Percentiles rank a stretch among this genome's conserved stretches.
Evolutionary conservation across 2,329 filamentous ascomycete genomes (phyloP).

Genomic region (Trichoderma sp.): DNA sequence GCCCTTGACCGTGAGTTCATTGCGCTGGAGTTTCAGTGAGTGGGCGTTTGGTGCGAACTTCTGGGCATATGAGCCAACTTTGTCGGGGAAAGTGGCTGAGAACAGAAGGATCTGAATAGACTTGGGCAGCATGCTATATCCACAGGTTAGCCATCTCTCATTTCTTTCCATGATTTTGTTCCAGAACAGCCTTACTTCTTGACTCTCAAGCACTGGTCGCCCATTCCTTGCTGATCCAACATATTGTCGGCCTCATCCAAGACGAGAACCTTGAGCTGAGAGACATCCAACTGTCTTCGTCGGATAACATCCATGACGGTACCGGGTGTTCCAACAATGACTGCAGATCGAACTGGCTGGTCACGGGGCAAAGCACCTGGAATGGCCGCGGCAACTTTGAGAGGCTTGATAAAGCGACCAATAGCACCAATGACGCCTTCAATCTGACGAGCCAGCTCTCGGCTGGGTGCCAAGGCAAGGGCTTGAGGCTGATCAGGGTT

Average conservation of each 20-base stretch:
- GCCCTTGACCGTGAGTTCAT: slow-evolving; percentile 91
- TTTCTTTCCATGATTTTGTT: neutral
- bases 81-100: slow-evolving; percentile 86
- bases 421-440: slow-evolving; percentile 79
- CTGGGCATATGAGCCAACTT: slow-evolving; percentile 79
- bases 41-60: slow-evolving; percentile 85
- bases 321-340: slow-evolving; percentile 91
- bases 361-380: slow-evolving; percentile 71
- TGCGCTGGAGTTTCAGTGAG: slow-evolving; percentile 79
- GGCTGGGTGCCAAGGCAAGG: slow-evolving; percentile 83
- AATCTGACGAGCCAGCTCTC: slow-evolving; percentile 93
- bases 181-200: slow-evolving; percentile 57
- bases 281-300: slow-evolving; percentile 68
- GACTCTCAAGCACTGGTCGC: slow-evolving; percentile 90
- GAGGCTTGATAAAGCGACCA: slow-evolving; percentile 74
- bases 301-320: slow-evolving; percentile 87
- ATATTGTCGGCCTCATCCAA: slow-evolving; percentile 99
- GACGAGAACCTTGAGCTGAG: slow-evolving; percentile 75
- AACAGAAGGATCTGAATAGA: slow-evolving; percentile 87
- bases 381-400: slow-evolving; percentile 78
- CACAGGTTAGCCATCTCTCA: slow-evolving; percentile 1
- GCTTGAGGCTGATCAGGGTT: slow-evolving; percentile 74
- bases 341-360: slow-evolving; percentile 66
- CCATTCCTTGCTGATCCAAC: slow-evolving; percentile 91
- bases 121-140: slow-evolving; percentile 64